Evolutionary conservation across 2,329 filamentous ascomycete genomes (phyloP).

Genomic region (Ilyonectria mors-panacis): DNA sequence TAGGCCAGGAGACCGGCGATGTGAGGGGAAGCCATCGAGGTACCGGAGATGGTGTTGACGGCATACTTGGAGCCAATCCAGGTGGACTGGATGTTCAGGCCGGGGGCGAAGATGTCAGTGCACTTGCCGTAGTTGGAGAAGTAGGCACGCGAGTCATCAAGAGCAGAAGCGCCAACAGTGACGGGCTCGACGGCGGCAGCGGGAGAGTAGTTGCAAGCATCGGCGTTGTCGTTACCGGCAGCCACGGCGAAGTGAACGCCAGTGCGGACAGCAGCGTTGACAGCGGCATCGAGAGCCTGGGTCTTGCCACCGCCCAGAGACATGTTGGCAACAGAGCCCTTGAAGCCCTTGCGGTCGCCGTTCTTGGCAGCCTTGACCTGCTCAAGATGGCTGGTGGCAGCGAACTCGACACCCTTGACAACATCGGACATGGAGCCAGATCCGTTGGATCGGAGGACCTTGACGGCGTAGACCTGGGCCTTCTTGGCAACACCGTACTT

Average conservation of each 20-base stretch:
- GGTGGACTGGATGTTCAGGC: conserved; percentile 96
- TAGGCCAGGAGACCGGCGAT: conserved; percentile 97
- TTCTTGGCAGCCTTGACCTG: conserved; percentile 85
- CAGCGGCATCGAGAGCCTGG: conserved; percentile 87
- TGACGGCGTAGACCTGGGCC: conserved; percentile 96
- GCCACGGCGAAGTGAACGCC: conserved; percentile 98
- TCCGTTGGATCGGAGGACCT: conserved; percentile 97
- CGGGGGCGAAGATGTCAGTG: conserved; percentile 98
- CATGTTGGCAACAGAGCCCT: conserved; percentile 99
- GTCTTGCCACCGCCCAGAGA: conserved; percentile 98
- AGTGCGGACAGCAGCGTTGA: conserved; percentile 92
- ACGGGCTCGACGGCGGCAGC: conserved; percentile 92
- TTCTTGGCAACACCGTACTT: conserved; percentile 99
- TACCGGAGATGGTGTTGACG: conserved; percentile 99
- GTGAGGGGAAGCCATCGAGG: conserved; percentile 99
- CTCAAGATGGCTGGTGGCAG: conserved; percentile 83
- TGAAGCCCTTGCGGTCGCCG: conserved; percentile 96
- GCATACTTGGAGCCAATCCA: conserved; percentile 98
- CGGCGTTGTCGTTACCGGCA: conserved; percentile 98
- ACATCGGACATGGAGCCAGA: conserved; percentile 99
- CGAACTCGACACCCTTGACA: conserved; percentile 97
- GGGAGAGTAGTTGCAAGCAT: conserved; percentile 99
- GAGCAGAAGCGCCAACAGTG: conserved; percentile 94
- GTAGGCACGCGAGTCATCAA: conserved; percentile 96
- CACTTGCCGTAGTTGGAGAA: conserved; percentile 99